Base-by-base conservation (phyloP, 2,329 filamentous ascomycete genomes). In the Claviceps spartinae region DNA sequence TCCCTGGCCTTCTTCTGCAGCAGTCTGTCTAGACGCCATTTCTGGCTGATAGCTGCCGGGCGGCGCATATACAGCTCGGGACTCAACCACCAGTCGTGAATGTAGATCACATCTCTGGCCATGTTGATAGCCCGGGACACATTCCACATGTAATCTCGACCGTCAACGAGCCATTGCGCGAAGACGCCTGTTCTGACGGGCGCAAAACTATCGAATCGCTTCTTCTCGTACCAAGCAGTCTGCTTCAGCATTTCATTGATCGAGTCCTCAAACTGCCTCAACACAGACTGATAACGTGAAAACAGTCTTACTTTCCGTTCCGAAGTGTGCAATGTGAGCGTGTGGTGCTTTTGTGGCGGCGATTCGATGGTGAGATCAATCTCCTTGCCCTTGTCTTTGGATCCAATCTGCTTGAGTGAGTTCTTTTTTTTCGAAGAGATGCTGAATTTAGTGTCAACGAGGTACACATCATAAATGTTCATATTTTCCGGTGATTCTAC, bases 131-230 rank as follows among this genome's bases (percentile, higher is more conserved):
- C 93, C 57, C 91, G 81, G 11, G 91, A 97, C 7, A 97, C 89
- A 65, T 96, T 95, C 93, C 93, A 98, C 91, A 97, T 97, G 72
- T 97, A 94, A 65, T 98, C 93, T 59, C 93, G 82, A 16, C 88
- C 93, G 67, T 98, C 93, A 0, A 98, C 91, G 8, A 98, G 78
- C 90, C 91, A 97, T 63, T 96, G 89, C 2, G 90, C 89, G 69
- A 91, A 93, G 30, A 93, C 89, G 44, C 85, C 85, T 47, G 81
- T 82, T 54, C 93, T 81, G 1, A 97, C 85, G 0, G 93, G 93
- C 0, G 93, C 90, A 68, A 94, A 98, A 66, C 91, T 96, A 60
- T 85, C 85, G 64, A 96, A 97, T 18, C 93, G 81, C 62, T 96
- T 93, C 51, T 77, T 77, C 58, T 84, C 78, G 53, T 85, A 79